Conservation (phyloP, 345 rosid species). For the Eucalyptus sideroxylon region DNA sequence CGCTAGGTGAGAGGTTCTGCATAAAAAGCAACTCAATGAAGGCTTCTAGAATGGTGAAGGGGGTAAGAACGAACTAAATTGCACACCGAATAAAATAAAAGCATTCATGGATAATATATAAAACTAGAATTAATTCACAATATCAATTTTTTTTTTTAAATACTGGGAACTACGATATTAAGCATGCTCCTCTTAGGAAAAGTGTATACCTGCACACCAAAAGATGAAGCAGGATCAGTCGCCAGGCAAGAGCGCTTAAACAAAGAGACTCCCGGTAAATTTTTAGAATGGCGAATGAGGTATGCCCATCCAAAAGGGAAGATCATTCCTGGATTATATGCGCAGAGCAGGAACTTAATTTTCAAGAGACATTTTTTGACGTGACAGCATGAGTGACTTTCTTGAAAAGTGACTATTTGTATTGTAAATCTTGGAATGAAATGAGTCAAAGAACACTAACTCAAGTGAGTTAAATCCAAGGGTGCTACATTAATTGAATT, state of each 20-base stretch:
- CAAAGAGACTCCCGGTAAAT: neutral
- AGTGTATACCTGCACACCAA: neutral
- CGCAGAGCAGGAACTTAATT: neutral
- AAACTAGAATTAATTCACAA: too few species aligned
- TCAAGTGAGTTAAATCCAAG: neutral
- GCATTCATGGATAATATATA: neutral
- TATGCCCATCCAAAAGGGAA: neutral
- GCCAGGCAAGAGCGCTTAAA: accelerated
- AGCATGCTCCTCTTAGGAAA: neutral
- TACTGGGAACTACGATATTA: neutral
- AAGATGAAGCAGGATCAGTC: neutral
- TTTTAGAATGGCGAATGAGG: neutral
- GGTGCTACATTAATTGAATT: neutral
- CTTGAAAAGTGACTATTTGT: neutral
- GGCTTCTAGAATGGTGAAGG: neutral
- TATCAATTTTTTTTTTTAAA: too few species aligned
- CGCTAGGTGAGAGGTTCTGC: accelerated
- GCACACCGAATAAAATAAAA: too few species aligned
- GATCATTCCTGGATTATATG: accelerated
- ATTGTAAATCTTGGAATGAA: neutral
- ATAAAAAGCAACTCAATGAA: neutral
- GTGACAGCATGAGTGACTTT: neutral
- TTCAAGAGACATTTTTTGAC: neutral
- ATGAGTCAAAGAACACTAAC: neutral
- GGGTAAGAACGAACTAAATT: too few species aligned